Conservation (phyloP, 208 protist species). For the Acanthamoeba castellanii region DNA sequence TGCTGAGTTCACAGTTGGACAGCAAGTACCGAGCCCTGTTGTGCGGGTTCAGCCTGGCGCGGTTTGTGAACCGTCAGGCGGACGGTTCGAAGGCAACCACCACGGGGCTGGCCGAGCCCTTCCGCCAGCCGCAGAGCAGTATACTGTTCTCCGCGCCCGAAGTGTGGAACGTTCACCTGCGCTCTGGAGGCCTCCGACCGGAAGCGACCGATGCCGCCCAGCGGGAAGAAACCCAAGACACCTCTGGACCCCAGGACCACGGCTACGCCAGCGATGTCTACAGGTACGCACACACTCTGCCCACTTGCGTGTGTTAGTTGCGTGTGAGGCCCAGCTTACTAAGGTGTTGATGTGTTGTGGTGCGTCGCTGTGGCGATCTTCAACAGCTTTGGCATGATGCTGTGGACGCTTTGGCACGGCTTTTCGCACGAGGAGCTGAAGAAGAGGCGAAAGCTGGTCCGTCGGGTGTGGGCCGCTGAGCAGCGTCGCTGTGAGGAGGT, state of each 20-base stretch:
- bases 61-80: background rate
- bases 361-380: background rate
- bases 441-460: background rate
- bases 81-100: background rate
- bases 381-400: background rate
- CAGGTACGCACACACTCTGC: background rate
- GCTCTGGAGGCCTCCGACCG: background rate
- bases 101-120: background rate
- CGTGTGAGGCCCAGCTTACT: too few species aligned
- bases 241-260: background rate
- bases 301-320: too few species aligned
- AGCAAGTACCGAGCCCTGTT: background rate
- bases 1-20: background rate
- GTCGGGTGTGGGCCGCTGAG: background rate
- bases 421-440: slow-evolving; percentile 28
- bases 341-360: too few species aligned
- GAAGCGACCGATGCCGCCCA: background rate
- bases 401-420: slow-evolving; percentile 22
- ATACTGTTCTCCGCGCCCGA: slow-evolving; percentile 11
- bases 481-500: background rate
- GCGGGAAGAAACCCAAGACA: background rate
- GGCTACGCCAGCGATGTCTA: background rate
- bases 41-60: slow-evolving; percentile 29
- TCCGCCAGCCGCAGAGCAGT: background rate
- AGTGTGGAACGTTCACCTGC: slow-evolving; percentile 7